Evolutionary conservation across 345 rosid species (phyloP).

Genomic region (Turritis glabra): DNA sequence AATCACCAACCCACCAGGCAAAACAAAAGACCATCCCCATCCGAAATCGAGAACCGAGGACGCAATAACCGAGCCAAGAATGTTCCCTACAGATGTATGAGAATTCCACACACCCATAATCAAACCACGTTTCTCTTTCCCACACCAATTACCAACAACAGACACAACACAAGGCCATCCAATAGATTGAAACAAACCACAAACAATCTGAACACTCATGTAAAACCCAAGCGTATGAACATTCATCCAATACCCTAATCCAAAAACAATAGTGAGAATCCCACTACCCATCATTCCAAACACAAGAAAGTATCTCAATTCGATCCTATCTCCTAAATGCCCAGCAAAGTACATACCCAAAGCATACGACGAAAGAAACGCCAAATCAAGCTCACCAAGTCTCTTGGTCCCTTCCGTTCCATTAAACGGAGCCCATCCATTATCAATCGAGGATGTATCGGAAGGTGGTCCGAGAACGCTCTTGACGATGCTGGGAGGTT

Average conservation of each 20-base stretch:
- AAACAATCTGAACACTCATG: constrained; percentile 64
- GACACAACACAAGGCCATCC: constrained; percentile 99
- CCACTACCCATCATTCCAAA: constrained; percentile 96
- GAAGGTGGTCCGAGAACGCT: constrained; percentile 87
- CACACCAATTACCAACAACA: constrained; percentile 89
- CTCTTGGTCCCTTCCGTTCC: constrained; percentile 65
- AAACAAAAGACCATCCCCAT: constrained; percentile 96
- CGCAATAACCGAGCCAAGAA: constrained; percentile 77
- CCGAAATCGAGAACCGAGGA: constrained; percentile 78
- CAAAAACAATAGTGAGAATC: constrained; percentile 61
- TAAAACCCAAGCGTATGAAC: constrained; percentile 60
- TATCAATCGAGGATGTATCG: constrained; percentile 36
- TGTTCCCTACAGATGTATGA: constrained; percentile 83
- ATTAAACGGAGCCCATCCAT: constrained; percentile 88
- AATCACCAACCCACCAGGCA: constrained; percentile 73
- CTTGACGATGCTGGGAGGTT: constrained; percentile 93
- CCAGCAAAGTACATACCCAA: constrained; percentile 88
- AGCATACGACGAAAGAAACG: constrained; percentile 70
- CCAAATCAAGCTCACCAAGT: constrained; percentile 94
- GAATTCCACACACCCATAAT: constrained; percentile 95
- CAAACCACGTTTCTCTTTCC: constrained; percentile 87
- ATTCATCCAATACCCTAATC: constrained; percentile 82
- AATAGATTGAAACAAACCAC: constrained; percentile 89
- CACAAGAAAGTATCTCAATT: constrained; percentile 86
- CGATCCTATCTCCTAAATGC: constrained; percentile 77